These are phyloP conservation scores for Sclerotinia spermophila DNA, from an alignment of 2,329 filamentous ascomycete genomes.

Conservation along the genomic window DNA sequence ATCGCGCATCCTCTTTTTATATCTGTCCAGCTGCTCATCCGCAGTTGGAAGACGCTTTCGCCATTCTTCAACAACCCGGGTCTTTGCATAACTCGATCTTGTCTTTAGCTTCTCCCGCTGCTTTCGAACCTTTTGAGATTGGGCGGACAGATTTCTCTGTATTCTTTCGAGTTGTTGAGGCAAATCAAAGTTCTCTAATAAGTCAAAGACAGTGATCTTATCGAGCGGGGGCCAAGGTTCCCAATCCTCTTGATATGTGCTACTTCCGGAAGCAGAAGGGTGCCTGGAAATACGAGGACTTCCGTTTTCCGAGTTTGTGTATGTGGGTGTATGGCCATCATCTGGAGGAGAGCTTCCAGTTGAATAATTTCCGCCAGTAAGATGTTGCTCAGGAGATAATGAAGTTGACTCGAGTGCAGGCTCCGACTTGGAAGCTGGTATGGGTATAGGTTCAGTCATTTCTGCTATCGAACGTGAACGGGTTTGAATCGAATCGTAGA, in stretches of 20 bases:
- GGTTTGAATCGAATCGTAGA: conserved; percentile 40
- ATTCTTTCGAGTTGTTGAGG: conserved; percentile 88
- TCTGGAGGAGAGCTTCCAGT: conserved; percentile 48
- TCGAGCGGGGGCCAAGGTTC: conserved; percentile 84
- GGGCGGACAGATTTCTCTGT: conserved; percentile 74
- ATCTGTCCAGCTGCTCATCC: conserved; percentile 89
- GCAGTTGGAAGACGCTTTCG: conserved; percentile 78
- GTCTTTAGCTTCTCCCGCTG: conserved; percentile 78
- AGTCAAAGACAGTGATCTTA: conserved; percentile 83
- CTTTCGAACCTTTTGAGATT: conserved; percentile 79
- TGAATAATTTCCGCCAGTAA: conserved; percentile 35
- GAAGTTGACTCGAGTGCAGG: conserved; percentile 23
- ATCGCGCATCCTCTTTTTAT: conserved; percentile 79
- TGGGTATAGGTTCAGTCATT: conserved; percentile 45
- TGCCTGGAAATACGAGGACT: conserved; percentile 67
- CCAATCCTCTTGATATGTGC: conserved; percentile 84
- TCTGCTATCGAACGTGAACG: conserved; percentile 41
- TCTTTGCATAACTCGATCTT: conserved; percentile 72
- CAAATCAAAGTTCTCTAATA: conserved; percentile 89
- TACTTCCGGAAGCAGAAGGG: conserved; percentile 77
- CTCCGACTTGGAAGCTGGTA: conserved; percentile 34
- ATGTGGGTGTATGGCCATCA: conserved; percentile 48
- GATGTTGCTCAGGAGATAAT: conserved; percentile 28
- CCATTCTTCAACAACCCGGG: conserved; percentile 91
- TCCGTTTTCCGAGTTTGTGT: conserved; percentile 44